Base-by-base conservation (phyloP, 257 asterid genomes). In the Orobanche coerulescens region DNA sequence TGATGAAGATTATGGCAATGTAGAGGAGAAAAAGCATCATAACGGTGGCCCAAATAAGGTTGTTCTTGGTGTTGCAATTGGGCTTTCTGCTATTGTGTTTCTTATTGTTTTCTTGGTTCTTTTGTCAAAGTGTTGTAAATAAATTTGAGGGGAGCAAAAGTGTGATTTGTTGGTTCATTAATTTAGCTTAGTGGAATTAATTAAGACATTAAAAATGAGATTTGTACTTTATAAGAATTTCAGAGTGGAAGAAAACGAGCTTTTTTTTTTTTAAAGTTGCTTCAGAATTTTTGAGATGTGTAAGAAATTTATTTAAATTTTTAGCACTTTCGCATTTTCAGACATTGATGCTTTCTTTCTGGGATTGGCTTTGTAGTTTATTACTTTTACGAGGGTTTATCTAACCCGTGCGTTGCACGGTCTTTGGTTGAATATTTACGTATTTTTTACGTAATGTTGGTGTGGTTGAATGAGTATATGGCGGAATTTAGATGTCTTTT, bases 11-110 rank as follows among this genome's bases (percentile, higher is more conserved):
- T 20, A 67, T 15, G 75, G 62, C 43, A 72, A 71, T 46, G 80
- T 22, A 53, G 72, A 49, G 55, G 81, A 62, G 23, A 76, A 73
- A 65, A 76, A 67, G 58, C 81, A 65, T 69, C 84, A 79, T 39
- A 72, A 52, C 55, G 99, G 99, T 58, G 99, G 99, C 0, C 94
- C 97, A 50, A 93, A 70, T 78, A 93, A 82, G 90, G 76, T 86
- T 66, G 97, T 93, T 73, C 91, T 93, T 58, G 96, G 96, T 28
- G 78, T 89, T 65, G 95, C 97, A 1, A 83, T 93, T 73, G 95
- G 85, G 39, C 86, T 93, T 11, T 90, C 97, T 22, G 78, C 95
- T 5, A 82, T 93, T 66, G 91, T 89, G 16, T 84, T 89, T 66
- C 79, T 93, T 40, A 93, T 93, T 55, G 72, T 93, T 74, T 83